phyloP scores from a whole-genome alignment of 768 basidiomycete genomes.

The Boletus sp. region DNA sequence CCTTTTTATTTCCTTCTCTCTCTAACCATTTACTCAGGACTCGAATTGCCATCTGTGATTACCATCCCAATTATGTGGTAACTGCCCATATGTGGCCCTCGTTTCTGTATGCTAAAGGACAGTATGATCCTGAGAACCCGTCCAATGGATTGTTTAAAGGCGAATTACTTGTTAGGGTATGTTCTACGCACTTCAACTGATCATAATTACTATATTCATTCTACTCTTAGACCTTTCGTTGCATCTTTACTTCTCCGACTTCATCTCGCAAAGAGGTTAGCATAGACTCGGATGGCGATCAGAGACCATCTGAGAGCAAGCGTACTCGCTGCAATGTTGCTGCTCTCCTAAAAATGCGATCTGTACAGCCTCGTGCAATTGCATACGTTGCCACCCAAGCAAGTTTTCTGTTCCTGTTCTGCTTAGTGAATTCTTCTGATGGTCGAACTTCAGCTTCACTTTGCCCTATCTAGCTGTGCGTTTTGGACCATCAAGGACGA shows the following conservation, averaged over 20 bases:
- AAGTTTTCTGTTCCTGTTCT: too few species aligned
- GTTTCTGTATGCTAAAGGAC: neutral
- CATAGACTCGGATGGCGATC: too few species aligned
- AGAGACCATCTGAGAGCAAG: too few species aligned
- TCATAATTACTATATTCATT: neutral
- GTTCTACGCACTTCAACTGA: neutral
- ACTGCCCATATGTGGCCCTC: slow-evolving; percentile 4
- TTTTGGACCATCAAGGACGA: slow-evolving; percentile 6
- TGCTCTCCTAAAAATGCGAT: neutral
- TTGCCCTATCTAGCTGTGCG: too few species aligned
- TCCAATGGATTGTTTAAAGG: neutral
- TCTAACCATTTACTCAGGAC: neutral
- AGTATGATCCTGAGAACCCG: neutral
- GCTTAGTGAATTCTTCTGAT: too few species aligned
- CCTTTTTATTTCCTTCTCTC: neutral
- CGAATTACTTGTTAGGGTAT: slow-evolving; percentile 1
- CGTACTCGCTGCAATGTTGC: slow-evolving; percentile 13
- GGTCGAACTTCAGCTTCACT: slow-evolving; percentile 5
- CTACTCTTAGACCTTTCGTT: slow-evolving; percentile 12
- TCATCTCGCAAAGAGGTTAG: slow-evolving; percentile 4
- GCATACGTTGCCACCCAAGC: slow-evolving; percentile 27
- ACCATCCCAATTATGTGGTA: neutral
- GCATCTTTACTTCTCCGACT: slow-evolving; percentile 19
- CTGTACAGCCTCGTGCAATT: slow-evolving; percentile 15
- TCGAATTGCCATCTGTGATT: neutral